These are phyloP conservation scores for Aspergillus avenaceus DNA, from an alignment of 495 filamentous ascomycete genomes.

Conservation along the genomic window DNA sequence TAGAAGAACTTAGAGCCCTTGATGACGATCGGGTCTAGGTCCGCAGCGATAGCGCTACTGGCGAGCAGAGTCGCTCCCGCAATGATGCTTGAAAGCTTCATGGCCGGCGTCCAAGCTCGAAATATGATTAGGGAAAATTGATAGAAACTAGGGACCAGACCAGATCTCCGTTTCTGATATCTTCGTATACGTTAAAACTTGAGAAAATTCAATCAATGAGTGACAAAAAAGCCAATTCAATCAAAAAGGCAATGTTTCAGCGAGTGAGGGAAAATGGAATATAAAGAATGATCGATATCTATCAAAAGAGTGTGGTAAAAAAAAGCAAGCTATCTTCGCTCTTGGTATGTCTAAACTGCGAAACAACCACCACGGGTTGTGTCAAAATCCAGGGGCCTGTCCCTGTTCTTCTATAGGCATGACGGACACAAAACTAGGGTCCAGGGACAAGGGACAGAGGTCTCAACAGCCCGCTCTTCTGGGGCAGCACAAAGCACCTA, in stretches of 20 bases:
- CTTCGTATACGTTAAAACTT: not conserved
- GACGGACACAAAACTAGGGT: not conserved
- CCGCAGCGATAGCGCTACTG: constrained; percentile 22
- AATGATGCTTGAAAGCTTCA: constrained; percentile 22
- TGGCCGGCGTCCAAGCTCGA: constrained; percentile 4
- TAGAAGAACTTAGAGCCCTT: constrained; percentile 80
- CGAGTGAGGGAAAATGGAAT: not conserved
- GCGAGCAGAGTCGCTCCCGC: constrained; percentile 19
- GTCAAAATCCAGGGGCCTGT: not conserved
- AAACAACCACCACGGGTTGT: not conserved
- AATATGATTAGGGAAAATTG: not conserved
- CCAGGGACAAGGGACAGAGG: constrained; percentile 1
- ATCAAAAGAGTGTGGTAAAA: not conserved
- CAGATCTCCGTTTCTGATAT: not conserved
- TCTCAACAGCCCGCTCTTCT: not conserved
- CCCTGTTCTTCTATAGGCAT: not conserved
- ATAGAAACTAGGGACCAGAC: not conserved
- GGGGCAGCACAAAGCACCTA: not conserved
- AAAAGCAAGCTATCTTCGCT: not conserved
- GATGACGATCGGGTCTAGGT: constrained; percentile 58
- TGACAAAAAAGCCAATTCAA: not conserved
- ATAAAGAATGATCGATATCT: constrained; percentile 1
- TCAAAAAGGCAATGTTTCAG: not conserved
- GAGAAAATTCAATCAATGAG: not conserved
- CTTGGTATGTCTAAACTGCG: not conserved